Evolutionary conservation across 2,329 filamentous ascomycete species (phyloP).

Genomic region (Eutypa lata): DNA sequence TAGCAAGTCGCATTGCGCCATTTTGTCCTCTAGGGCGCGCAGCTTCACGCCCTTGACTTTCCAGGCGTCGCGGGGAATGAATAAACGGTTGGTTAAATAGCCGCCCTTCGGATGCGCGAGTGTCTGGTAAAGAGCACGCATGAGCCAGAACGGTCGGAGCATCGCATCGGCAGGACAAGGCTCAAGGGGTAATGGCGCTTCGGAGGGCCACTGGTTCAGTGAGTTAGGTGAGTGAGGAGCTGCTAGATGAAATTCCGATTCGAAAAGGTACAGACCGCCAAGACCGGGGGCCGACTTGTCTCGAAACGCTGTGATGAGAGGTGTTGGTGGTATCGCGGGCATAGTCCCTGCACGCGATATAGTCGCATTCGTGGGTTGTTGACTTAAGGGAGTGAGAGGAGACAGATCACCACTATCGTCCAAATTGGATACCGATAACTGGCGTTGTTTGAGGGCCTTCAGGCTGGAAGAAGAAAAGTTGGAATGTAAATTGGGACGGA

Average conservation of each 20-base stretch:
- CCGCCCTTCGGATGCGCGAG: slow-evolving; percentile 87
- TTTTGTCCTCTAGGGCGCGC: slow-evolving; percentile 88
- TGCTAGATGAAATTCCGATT: slow-evolving; percentile 71
- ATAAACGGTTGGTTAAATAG: slow-evolving; percentile 87
- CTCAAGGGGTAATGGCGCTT: slow-evolving; percentile 77
- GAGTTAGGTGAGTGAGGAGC: slow-evolving; percentile 58
- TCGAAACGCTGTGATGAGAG: slow-evolving; percentile 60
- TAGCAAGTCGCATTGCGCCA: slow-evolving; percentile 84
- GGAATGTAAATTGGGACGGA: slow-evolving; percentile 54
- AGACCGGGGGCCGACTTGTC: slow-evolving; percentile 55
- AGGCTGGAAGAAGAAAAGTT: slow-evolving; percentile 70
- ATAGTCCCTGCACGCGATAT: slow-evolving; percentile 52
- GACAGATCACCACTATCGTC: slow-evolving; percentile 64
- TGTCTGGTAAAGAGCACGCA: slow-evolving; percentile 91
- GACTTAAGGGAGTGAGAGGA: slow-evolving; percentile 70
- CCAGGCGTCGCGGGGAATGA: slow-evolving; percentile 92
- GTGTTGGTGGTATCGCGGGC: slow-evolving; percentile 62
- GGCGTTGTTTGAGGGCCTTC: slow-evolving; percentile 69
- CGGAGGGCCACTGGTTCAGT: slow-evolving; percentile 58
- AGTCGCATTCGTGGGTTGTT: slow-evolving; percentile 51
- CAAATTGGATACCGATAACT: slow-evolving; percentile 63
- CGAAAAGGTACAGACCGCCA: slow-evolving; percentile 76
- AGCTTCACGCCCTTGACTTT: slow-evolving; percentile 90
- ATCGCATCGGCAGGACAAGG: slow-evolving; percentile 87
- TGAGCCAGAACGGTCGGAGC: slow-evolving; percentile 95